phyloP scores from a whole-genome alignment of 192 early-diverging fungal genomes.

The Dimargaris xerosporica region DNA sequence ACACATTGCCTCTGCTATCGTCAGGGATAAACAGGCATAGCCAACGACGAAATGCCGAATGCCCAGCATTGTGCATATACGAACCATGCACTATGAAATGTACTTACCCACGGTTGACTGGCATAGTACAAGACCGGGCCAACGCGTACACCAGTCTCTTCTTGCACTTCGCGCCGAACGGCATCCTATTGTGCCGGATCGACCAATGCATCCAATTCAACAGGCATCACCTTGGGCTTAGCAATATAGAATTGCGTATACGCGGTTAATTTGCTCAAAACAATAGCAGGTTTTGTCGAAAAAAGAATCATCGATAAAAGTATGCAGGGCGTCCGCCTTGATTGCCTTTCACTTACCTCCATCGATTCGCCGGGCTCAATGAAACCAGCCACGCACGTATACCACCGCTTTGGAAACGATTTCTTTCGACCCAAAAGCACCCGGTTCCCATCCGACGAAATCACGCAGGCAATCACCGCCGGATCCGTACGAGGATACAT shows the following conservation, averaged over 20 bases:
- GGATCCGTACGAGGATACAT: constrained; percentile 14
- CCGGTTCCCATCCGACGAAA: constrained; percentile 1
- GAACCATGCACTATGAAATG: no score
- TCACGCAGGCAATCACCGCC: constrained; percentile 11
- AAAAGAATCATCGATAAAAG: no score
- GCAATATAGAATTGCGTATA: no score
- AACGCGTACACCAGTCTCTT: constrained; percentile 9
- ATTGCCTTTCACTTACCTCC: neutral
- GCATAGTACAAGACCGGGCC: constrained; percentile 4
- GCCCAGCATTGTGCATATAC: no score
- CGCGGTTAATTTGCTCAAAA: no score
- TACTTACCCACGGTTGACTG: constrained; percentile 10
- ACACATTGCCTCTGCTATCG: no score
- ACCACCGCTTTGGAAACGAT: constrained; percentile 10
- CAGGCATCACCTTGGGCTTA: no score
- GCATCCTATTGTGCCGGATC: neutral
- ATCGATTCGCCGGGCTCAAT: constrained; percentile 16
- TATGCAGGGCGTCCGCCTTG: no score
- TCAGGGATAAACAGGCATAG: no score
- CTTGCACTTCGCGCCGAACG: constrained; percentile 12
- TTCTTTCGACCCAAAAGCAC: constrained; percentile 13
- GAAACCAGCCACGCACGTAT: constrained; percentile 15
- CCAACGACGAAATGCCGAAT: no score
- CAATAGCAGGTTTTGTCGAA: no score
- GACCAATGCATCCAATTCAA: no score